Evolutionary conservation across 1,284 basidiomycete genomes (phyloP).

Genomic region (Clitocybe nebularis): DNA sequence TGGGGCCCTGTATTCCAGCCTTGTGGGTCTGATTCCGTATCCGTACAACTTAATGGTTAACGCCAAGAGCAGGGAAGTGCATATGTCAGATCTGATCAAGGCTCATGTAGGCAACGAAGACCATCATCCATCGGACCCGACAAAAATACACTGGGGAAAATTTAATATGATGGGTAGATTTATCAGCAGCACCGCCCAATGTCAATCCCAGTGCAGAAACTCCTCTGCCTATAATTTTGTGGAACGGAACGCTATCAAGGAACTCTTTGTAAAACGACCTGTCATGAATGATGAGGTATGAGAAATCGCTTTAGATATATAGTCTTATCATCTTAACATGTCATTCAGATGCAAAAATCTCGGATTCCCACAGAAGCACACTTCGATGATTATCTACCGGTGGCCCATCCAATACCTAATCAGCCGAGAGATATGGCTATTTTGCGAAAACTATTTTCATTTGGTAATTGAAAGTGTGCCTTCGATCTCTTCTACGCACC

Average conservation of each 20-base stretch:
- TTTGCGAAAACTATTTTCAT: constrained; percentile 41
- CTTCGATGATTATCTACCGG: constrained; percentile 35
- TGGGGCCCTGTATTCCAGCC: constrained; percentile 78
- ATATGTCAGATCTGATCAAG: constrained; percentile 74
- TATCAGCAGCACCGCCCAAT: constrained; percentile 64
- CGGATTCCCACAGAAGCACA: constrained; percentile 49
- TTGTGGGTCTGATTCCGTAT: constrained; percentile 56
- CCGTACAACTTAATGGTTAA: too few relatives aligned
- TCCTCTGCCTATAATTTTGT: constrained; percentile 55
- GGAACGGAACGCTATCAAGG: constrained; percentile 45
- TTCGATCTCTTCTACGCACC: too few relatives aligned
- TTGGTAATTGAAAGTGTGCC: too few relatives aligned
- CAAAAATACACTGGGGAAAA: constrained; percentile 81
- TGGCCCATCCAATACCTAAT: constrained; percentile 16
- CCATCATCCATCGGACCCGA: constrained; percentile 50
- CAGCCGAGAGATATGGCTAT: constrained; percentile 33
- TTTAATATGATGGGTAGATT: constrained; percentile 82
- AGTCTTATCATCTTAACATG: constrained; percentile 8
- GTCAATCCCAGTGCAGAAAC: constrained; percentile 65
- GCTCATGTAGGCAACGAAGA: constrained; percentile 76
- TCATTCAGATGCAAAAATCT: constrained; percentile 34
- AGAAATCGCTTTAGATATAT: not conserved
- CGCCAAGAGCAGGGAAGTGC: constrained; percentile 63
- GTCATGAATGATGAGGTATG: constrained; percentile 66
- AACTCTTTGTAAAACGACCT: constrained; percentile 46